A percentile compares a stretch with the other conserved stretches of the same genome.
phyloP scores from a whole-genome alignment of 768 basidiomycete genomes.

The Pisolithus microcarpus region DNA sequence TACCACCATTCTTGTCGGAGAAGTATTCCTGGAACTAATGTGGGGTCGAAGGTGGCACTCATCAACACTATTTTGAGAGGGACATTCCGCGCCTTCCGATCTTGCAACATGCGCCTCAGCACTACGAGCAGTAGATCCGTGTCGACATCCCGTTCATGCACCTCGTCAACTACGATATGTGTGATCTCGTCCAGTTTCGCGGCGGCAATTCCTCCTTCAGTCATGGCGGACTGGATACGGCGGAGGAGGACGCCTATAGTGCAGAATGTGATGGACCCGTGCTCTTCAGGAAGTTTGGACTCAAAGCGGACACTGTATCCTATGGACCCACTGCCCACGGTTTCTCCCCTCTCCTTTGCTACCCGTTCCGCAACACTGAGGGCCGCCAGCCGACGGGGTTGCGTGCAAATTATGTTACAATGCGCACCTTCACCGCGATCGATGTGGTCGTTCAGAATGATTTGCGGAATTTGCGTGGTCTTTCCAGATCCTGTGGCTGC shows the following conservation, averaged over 20 bases:
- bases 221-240: constrained; percentile 69
- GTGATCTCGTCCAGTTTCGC: constrained; percentile 66
- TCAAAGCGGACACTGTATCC: constrained; percentile 95
- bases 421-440: constrained; percentile 67
- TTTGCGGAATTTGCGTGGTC: constrained; percentile 91
- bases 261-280: constrained; percentile 88
- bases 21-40: constrained; percentile 88
- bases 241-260: constrained; percentile 89
- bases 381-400: constrained; percentile 86
- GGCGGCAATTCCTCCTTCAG: constrained; percentile 31
- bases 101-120: constrained; percentile 72
- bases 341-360: constrained; percentile 78
- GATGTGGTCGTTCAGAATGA: constrained; percentile 82
- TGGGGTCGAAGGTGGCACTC: constrained; percentile 93
- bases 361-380: constrained; percentile 89
- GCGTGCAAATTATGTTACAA: constrained; percentile 90
- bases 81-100: constrained; percentile 60
- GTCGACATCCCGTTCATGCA: constrained; percentile 92
- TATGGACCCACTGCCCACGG: constrained; percentile 55
- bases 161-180: constrained; percentile 92
- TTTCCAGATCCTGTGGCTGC: constrained; percentile 90
- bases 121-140: constrained; percentile 87
- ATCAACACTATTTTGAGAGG: constrained; percentile 86
- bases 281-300: constrained; percentile 62
- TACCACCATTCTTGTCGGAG: constrained; percentile 47